A percentile compares a stretch with the other conserved stretches of the same genome.
phyloP scores from a whole-genome alignment of 2,329 filamentous ascomycete genomes.

The Verticillium tricorpus region DNA sequence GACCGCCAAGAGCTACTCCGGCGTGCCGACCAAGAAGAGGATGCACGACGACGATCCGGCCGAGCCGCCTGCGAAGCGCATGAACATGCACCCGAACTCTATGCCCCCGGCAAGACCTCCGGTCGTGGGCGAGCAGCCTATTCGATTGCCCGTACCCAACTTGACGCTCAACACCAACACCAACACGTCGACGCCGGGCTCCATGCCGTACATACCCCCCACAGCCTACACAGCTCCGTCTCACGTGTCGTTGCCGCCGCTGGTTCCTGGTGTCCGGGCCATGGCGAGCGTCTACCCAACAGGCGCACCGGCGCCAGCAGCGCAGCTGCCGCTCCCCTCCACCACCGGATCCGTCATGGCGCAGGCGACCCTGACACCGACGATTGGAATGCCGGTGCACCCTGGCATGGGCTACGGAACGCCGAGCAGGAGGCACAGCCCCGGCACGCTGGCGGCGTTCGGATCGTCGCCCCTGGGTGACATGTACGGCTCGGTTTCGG shows the following conservation, averaged over 20 bases:
- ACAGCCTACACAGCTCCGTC: constrained; percentile 38
- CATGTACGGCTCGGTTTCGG: constrained; percentile 48
- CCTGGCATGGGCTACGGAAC: constrained; percentile 39
- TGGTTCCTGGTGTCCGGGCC: constrained; percentile 58
- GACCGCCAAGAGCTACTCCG: constrained; percentile 35
- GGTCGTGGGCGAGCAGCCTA: constrained; percentile 20
- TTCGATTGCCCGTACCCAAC: constrained; percentile 64
- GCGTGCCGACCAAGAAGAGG: constrained; percentile 42
- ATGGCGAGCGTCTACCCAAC: constrained; percentile 72
- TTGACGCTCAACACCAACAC: constrained; percentile 64
- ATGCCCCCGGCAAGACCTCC: constrained; percentile 8
- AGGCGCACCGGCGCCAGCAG: constrained; percentile 16
- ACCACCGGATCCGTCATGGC: constrained; percentile 7
- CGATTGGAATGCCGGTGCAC: constrained; percentile 15
- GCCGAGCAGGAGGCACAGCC: constrained; percentile 49
- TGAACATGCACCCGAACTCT: constrained; percentile 24
- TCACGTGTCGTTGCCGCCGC: constrained; percentile 55
- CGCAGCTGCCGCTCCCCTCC: constrained; percentile 13
- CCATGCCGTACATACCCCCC: constrained; percentile 27
- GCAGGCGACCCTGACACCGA: constrained; percentile 11
- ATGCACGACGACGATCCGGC: constrained; percentile 43
- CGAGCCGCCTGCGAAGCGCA: constrained; percentile 53
- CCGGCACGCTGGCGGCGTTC: constrained; percentile 46
- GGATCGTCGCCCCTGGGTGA: constrained; percentile 68
- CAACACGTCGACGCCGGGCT: constrained; percentile 19